Evolutionary conservation across 805 yeast genomes (phyloP).

Genomic region (Millerago galiae): DNA sequence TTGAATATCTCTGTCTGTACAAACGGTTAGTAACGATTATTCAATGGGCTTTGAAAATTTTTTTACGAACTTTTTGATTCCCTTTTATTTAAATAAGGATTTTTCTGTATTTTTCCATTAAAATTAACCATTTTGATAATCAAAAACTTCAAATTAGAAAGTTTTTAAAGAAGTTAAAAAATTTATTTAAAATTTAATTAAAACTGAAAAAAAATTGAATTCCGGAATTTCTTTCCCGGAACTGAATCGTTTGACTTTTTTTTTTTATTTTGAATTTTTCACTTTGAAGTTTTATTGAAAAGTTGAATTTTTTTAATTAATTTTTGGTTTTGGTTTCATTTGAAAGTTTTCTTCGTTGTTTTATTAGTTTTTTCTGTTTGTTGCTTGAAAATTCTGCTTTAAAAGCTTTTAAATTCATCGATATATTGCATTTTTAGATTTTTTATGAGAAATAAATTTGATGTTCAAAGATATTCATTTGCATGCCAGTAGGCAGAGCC

Average conservation of each 20-base stretch:
- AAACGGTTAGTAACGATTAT: constrained; percentile 17
- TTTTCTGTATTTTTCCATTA: constrained; percentile 11
- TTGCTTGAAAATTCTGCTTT: no score
- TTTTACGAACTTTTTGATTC: constrained; percentile 18
- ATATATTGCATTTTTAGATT: no score
- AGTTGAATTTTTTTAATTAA: no score
- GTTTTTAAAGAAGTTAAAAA: no score
- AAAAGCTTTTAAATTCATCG: no score
- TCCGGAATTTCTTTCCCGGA: neutral
- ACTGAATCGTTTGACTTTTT: constrained; percentile 3
- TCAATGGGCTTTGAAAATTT: neutral
- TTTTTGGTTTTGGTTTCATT: no score
- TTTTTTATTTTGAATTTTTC: constrained; percentile 2
- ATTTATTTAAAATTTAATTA: neutral
- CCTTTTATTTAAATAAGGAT: constrained; percentile 20
- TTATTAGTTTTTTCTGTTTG: no score
- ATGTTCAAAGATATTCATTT: constrained; percentile 3
- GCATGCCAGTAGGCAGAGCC: constrained; percentile 5
- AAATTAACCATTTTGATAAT: constrained; percentile 4
- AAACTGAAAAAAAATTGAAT: neutral
- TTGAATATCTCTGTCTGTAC: constrained; percentile 57
- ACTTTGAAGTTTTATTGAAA: no score
- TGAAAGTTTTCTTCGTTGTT: no score
- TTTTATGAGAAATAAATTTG: constrained; percentile 1
- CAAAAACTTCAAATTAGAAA: no score